Evolutionary conservation across 257 asterid genomes (phyloP).

Genomic region (Gardenia jasminoides): DNA sequence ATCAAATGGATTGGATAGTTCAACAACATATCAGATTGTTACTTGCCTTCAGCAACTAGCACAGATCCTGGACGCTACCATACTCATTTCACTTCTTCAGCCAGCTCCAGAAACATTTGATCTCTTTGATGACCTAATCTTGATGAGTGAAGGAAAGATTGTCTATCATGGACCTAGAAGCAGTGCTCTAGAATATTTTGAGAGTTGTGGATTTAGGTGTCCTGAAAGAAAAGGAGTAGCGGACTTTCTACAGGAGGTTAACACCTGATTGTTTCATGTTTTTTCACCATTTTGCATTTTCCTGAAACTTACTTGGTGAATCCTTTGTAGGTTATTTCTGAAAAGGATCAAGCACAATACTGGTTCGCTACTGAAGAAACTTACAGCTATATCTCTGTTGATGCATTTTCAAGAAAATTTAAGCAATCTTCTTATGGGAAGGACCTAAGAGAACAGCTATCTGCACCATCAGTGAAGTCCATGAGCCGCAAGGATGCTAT

Average conservation of each 20-base stretch:
- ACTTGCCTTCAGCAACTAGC: slow-evolving; percentile 52
- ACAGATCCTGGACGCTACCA: slow-evolving; percentile 48
- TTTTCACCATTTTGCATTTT: neutral
- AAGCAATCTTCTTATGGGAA: slow-evolving; percentile 37
- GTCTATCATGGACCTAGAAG: slow-evolving; percentile 50
- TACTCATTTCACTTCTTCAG: slow-evolving; percentile 58
- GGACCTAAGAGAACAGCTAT: slow-evolving; percentile 37
- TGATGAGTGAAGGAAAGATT: slow-evolving; percentile 53
- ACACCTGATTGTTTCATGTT: neutral
- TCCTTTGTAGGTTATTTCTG: slow-evolving; percentile 43
- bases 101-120: slow-evolving; percentile 64
- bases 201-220: slow-evolving; percentile 46
- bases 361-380: slow-evolving; percentile 35
- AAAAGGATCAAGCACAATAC: slow-evolving; percentile 59
- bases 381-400: slow-evolving; percentile 39
- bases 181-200: slow-evolving; percentile 37
- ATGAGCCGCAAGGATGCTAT: slow-evolving; percentile 39
- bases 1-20: slow-evolving; percentile 59
- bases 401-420: slow-evolving; percentile 38
- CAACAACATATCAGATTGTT: slow-evolving; percentile 52
- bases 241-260: slow-evolving; percentile 51
- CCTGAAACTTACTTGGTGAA: neutral
- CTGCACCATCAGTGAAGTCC: slow-evolving; percentile 42
- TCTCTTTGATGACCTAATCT: slow-evolving; percentile 53
- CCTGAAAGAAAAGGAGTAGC: slow-evolving; percentile 46